Evolutionary conservation across 1,139 yeast genomes (phyloP).

Genomic region (Saccharomyces uvarum): DNA sequence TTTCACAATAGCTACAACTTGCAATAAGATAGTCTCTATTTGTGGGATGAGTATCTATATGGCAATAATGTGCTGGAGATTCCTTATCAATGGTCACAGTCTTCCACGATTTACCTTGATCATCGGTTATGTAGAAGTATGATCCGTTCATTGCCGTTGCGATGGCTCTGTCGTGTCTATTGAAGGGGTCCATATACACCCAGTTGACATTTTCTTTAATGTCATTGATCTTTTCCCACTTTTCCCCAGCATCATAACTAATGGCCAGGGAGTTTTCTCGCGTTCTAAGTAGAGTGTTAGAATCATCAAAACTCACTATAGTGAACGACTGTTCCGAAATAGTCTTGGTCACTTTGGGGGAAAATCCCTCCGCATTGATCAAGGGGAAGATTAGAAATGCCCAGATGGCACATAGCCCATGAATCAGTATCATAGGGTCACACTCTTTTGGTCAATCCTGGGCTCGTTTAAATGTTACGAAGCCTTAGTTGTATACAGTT

Average conservation of each 20-base stretch:
- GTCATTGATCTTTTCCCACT: slow-evolving; percentile 17
- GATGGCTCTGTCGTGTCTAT: slow-evolving; percentile 22
- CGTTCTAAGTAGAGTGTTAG: slow-evolving; percentile 15
- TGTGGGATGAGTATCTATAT: slow-evolving; percentile 7
- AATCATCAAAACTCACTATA: slow-evolving; percentile 26
- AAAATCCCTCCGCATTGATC: slow-evolving; percentile 8
- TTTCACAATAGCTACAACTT: neutral
- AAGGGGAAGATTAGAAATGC: neutral
- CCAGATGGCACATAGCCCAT: slow-evolving; percentile 2
- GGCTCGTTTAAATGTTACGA: neutral
- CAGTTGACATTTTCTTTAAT: slow-evolving; percentile 6
- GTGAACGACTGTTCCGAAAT: slow-evolving; percentile 1
- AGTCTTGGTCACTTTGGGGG: slow-evolving; percentile 17
- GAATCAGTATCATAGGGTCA: slow-evolving; percentile 2
- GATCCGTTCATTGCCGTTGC: slow-evolving; percentile 2
- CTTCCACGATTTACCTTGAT: slow-evolving; percentile 26
- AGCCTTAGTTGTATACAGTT: neutral
- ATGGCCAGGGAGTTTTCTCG: slow-evolving; percentile 10
- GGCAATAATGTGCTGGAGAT: too few relatives aligned
- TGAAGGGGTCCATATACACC: slow-evolving; percentile 14
- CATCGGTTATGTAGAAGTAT: slow-evolving; percentile 19
- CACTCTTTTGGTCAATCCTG: neutral
- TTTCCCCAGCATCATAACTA: slow-evolving; percentile 22
- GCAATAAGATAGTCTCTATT: neutral
- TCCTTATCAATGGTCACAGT: too few relatives aligned